Evolutionary conservation across 2,329 filamentous ascomycete genomes (phyloP).

Genomic region (Exophiala spinifera): DNA sequence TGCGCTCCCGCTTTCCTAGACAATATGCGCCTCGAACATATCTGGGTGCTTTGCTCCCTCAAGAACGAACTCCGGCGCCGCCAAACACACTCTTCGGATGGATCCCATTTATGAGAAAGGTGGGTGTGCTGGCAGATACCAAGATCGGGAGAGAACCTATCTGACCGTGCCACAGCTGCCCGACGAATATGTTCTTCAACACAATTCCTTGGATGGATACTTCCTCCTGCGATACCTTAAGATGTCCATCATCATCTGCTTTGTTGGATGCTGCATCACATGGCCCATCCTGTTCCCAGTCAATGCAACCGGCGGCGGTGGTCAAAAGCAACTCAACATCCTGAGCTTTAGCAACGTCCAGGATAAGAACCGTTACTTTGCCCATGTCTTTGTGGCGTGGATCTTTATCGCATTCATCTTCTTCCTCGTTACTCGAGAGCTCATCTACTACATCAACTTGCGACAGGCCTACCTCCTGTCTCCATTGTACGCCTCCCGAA

Average conservation of each 20-base stretch:
- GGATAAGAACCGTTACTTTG: slow-evolving; percentile 69
- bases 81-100: slow-evolving; percentile 65
- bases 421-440: slow-evolving; percentile 81
- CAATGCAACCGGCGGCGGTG: slow-evolving; percentile 75
- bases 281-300: slow-evolving; percentile 88
- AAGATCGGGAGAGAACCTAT: no score
- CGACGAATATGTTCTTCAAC: slow-evolving; percentile 79
- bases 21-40: slow-evolving; percentile 57
- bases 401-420: slow-evolving; percentile 83
- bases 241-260: slow-evolving; percentile 71
- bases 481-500: slow-evolving; percentile 75
- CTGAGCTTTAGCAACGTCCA: slow-evolving; percentile 76
- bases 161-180: slow-evolving; percentile 38
- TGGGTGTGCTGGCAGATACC: slow-evolving; percentile 40
- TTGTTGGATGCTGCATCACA: slow-evolving; percentile 78
- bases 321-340: slow-evolving; percentile 65
- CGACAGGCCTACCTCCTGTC: slow-evolving; percentile 89
- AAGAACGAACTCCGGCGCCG: slow-evolving; percentile 57
- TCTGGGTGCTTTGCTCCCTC: slow-evolving; percentile 50
- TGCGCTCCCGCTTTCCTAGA: slow-evolving; percentile 49
- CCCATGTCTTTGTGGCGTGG: slow-evolving; percentile 77
- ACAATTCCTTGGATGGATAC: slow-evolving; percentile 89
- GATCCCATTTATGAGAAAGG: slow-evolving; percentile 63
- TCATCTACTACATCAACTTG: slow-evolving; percentile 87
- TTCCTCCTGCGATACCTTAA: slow-evolving; percentile 86